Evolutionary conservation across 2,329 filamentous ascomycete genomes (phyloP), one percentile per base, ranked within the genome.

Genomic region (Fusarium phyllophilum): DNA sequence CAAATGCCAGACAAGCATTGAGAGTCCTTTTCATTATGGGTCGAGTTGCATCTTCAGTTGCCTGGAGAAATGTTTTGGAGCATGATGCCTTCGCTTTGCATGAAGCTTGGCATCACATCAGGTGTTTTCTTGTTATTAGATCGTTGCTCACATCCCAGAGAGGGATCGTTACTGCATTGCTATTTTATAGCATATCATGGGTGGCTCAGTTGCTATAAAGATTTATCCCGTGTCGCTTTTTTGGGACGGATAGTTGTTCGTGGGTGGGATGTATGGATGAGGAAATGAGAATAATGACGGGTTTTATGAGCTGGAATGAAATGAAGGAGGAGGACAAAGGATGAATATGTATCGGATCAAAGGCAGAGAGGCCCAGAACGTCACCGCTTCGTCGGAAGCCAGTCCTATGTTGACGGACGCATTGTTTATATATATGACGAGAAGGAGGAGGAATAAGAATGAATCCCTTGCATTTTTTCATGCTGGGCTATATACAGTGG

Each of bases 111-210:
- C 24, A 68, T 68, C 51, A 48, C 57, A 68, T 72, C 20, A 49
- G 61, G 72, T 68, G 60, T 67, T 62, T 75, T 68, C 62, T 73
- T 74, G 71, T 62, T 74, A 72, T 58, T 78, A 78, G 77, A 78
- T 71, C 70, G 63, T 68, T 57, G 41, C 36, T 73, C 36, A 45
- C 64, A 67, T 70, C 72, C 65, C 59, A 60, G 56, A 68, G 62
- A 71, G 68, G 73, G 58, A 65, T 52, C 56, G 60, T 18, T 39
- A 52, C 52, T 51, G 62, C 62, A 66, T 72, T 69, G 48, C 59
- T 63, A 64, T 58, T 58, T 59, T 59, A 64, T 63, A 46, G 54
- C 61, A 72, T 70, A 60, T 56, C 64, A 72, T 57, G 65, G 75
- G 76, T 46, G 75, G 76, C 56, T 71, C 64, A 67, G 45, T 75